phyloP scores from a whole-genome alignment of 2,329 filamentous ascomycete genomes.

The Sclerotinia sclerotiorum region DNA sequence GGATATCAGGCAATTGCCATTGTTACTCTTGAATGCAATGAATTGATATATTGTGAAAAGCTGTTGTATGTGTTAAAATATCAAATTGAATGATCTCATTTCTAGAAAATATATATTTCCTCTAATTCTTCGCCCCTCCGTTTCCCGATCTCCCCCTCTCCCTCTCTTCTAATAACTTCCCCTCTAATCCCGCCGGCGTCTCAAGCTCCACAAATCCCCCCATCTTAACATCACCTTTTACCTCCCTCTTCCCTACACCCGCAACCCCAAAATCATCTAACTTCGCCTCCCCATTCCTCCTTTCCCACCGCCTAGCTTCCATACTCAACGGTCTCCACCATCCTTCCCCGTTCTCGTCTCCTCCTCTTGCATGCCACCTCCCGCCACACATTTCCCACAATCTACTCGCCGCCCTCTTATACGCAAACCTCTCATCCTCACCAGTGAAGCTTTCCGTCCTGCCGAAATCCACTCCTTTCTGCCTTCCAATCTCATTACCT shows the following conservation, averaged over 20 bases:
- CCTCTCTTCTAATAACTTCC: conserved; percentile 31
- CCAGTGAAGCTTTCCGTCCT: conserved; percentile 70
- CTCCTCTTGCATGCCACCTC: conserved; percentile 66
- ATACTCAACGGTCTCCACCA: conserved; percentile 70
- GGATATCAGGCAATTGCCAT: conserved; percentile 8
- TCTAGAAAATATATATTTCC: not conserved
- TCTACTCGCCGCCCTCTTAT: conserved; percentile 72
- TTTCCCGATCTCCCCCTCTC: conserved; percentile 1
- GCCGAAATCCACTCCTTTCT: conserved; percentile 56
- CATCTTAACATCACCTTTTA: conserved; percentile 44
- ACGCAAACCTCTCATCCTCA: conserved; percentile 79
- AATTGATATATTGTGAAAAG: not conserved
- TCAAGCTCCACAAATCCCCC: conserved; percentile 47
- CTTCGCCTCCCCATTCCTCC: not conserved
- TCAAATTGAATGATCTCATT: not conserved
- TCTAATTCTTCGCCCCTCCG: not conserved
- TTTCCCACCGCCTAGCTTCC: conserved; percentile 68
- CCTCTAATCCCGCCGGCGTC: conserved; percentile 45
- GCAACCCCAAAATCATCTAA: conserved; percentile 20
- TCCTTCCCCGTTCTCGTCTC: conserved; percentile 45
- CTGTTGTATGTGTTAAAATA: not conserved
- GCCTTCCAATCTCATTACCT: conserved; percentile 43
- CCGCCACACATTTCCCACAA: conserved; percentile 79
- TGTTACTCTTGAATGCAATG: not conserved
- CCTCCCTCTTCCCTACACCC: not conserved